Conservation (phyloP, 441 rosid species). For the Biscutella laevigata region DNA sequence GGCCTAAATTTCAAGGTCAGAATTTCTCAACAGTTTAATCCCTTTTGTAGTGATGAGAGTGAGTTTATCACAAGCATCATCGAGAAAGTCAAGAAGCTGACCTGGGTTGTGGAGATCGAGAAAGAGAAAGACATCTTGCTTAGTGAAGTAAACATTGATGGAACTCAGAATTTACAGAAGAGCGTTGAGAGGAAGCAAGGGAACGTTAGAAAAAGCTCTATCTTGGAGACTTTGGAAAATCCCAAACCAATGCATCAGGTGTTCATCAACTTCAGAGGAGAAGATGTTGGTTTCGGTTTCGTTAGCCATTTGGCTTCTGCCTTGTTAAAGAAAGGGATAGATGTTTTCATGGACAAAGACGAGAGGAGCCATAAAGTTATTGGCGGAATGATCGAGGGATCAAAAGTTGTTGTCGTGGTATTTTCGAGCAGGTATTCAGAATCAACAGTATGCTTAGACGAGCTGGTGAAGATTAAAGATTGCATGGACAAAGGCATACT, state of each 20-base stretch:
- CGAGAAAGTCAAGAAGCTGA: background rate
- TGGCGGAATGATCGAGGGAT: background rate
- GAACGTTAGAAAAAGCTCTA: background rate
- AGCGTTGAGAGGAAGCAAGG: too few relatives aligned
- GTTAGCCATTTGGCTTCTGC: too few relatives aligned
- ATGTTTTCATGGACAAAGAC: background rate
- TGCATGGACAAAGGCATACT: background rate
- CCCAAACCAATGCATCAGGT: background rate
- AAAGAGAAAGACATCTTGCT: too few relatives aligned
- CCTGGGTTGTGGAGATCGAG: background rate
- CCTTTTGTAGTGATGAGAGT: too few relatives aligned
- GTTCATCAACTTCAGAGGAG: background rate
- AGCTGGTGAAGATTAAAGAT: background rate
- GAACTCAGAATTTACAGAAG: too few relatives aligned
- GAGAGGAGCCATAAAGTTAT: background rate
- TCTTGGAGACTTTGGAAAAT: too few relatives aligned
- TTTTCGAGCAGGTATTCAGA: background rate
- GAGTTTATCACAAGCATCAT: too few relatives aligned
- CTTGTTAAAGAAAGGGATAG: too few relatives aligned
- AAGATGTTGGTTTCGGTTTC: too few relatives aligned
- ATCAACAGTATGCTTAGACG: background rate
- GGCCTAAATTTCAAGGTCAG: background rate
- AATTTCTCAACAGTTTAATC: too few relatives aligned
- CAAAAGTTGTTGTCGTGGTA: background rate
- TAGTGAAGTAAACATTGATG: too few relatives aligned